Base-by-base conservation (phyloP, 2,329 filamentous ascomycete genomes). In the Epichloe bromicola region DNA sequence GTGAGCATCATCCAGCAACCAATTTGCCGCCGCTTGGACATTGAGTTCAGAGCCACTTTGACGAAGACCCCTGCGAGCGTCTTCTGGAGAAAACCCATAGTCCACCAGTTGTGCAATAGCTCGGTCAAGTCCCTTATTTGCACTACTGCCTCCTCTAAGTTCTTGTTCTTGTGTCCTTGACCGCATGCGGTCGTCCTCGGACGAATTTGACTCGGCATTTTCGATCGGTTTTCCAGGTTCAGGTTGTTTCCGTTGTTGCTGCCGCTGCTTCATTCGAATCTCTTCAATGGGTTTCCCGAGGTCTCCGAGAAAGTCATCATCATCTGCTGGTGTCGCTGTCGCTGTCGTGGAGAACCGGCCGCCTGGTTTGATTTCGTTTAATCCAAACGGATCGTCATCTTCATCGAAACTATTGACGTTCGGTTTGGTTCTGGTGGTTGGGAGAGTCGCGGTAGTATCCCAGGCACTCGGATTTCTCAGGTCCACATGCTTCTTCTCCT, bases 1-100 rank as follows among this genome's bases (percentile, higher is more conserved):
- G 64, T 98, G 93, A 5, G 93, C 93, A 63, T 95, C 87, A 52
- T 94, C 93, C 37, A 98, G 70, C 10, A 98, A 75, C 82, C 85
- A 94, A 40, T 90, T 84, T 6, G 95, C 88, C 2, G 91, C 91
- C 46, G 82, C 84, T 65, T 95, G 88, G 10, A 95, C 80, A 62
- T 96, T 85, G 1, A 82, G 69, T 2, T 88, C 87, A 3, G 82
- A 83, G 4, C 88, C 85, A 34, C 86, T 95, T 60, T 88, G 85
- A 11, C 82, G 81, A 40, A 98, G 69, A 5, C 89, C 93, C 55
- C 84, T 75, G 50, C 79, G 78, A n/a, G 93, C 85, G 60, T 89
- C 88, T 53, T 95, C 87, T 0, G 82, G 77, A 0, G 88, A 82
- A 59, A 98, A 98, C 0, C 93, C 93, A 80, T 97, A 97, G 58